phyloP scores from a whole-genome alignment of 2,329 filamentous ascomycete genomes.

The Talaromyces islandicus region DNA sequence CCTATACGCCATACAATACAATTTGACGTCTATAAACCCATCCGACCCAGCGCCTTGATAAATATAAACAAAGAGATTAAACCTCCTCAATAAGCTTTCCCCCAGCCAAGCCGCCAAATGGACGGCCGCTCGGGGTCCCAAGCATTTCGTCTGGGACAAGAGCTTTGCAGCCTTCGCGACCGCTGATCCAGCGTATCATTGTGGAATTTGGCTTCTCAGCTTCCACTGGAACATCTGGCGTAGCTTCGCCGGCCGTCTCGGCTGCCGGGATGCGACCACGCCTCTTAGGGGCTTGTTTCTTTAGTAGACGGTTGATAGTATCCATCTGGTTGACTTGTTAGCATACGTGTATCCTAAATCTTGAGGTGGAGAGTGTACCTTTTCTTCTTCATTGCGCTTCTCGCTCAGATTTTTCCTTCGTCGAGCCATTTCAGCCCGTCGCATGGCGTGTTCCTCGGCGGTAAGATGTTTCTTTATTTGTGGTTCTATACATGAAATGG shows the following conservation, averaged over 20 bases:
- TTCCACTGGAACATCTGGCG: conserved; percentile 32
- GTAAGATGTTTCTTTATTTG: conserved; percentile 68
- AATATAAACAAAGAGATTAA: neutral
- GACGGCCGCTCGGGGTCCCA: conserved; percentile 35
- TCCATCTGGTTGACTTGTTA: conserved; percentile 46
- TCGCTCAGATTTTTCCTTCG: conserved; percentile 68
- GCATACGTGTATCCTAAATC: neutral
- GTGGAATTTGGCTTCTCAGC: conserved; percentile 36
- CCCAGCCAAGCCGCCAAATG: conserved; percentile 26
- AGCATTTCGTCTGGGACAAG: conserved; percentile 45
- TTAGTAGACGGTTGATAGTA: conserved; percentile 62
- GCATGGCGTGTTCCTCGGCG: conserved; percentile 67
- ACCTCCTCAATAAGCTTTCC: conserved; percentile 11
- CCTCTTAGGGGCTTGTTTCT: conserved; percentile 59
- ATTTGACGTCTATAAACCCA: neutral
- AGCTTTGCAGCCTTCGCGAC: conserved; percentile 34
- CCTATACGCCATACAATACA: neutral
- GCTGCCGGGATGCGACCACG: conserved; percentile 43
- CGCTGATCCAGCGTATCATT: conserved; percentile 42
- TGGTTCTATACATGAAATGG: conserved; percentile 44
- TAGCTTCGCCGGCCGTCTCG: conserved; percentile 36
- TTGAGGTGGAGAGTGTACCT: conserved; percentile 39
- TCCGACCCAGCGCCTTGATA: neutral
- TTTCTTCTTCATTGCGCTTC: conserved; percentile 73
- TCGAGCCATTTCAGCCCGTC: conserved; percentile 67